Percentiles rank a stretch among this genome's conserved stretches.
These are phyloP conservation scores for Diphasiastrum complanatum DNA, from an alignment of 83 land plant species.

Conservation along the genomic window DNA sequence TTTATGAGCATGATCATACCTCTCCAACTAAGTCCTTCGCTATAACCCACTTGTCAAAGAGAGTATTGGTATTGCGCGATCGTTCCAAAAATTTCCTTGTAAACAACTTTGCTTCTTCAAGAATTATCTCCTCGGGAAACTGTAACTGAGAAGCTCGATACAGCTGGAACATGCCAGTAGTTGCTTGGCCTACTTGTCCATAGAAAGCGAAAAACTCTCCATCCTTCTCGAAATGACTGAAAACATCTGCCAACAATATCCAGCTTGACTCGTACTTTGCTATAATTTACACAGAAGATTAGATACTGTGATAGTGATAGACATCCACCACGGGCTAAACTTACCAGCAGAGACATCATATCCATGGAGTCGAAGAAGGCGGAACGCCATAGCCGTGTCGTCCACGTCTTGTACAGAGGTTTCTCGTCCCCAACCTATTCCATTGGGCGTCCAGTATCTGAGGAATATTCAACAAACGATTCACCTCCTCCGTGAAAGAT, in stretches of 20 bases:
- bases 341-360: constrained; percentile 35
- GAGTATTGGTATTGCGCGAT: neutral
- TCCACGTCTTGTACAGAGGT: constrained; percentile 25
- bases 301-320: neutral
- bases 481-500: no score
- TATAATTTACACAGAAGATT: neutral
- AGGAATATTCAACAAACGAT: no score
- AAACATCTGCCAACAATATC: constrained; percentile 16
- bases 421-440: constrained; percentile 32
- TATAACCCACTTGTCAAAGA: constrained; percentile 34
- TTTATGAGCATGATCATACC: no score
- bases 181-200: constrained; percentile 26
- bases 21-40: constrained; percentile 29
- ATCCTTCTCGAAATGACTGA: constrained; percentile 24
- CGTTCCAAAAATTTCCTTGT: constrained; percentile 12
- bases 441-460: constrained; percentile 18
- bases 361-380: constrained; percentile 32
- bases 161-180: constrained; percentile 34
- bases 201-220: constrained; percentile 28
- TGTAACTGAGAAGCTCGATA: constrained; percentile 26
- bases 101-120: constrained; percentile 26
- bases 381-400: constrained; percentile 35
- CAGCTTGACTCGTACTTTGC: neutral
- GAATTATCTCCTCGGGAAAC: constrained; percentile 29
- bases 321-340: neutral